Base-by-base conservation (phyloP, 176 grass and related monocot genomes). In the Ananas comosus region DNA sequence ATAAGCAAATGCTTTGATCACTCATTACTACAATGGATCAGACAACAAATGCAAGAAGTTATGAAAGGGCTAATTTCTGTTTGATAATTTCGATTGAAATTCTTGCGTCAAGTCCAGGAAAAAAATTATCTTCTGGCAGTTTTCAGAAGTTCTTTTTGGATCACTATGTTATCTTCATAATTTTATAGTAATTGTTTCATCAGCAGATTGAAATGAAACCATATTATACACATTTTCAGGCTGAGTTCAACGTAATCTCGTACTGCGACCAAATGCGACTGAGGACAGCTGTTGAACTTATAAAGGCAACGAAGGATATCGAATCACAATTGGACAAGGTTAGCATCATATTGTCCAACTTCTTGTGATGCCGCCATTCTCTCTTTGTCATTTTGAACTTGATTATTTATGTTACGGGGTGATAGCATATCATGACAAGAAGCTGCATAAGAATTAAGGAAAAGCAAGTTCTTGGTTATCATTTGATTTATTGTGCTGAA, bases 241-340 rank as follows among this genome's bases (percentile, higher is more conserved):
- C 86, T 57, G 89, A 97, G 56, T 97, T 85, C 84, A 92, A 97
- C 48, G 84, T 76, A 12, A 97, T 92, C 53, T 92, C 94, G 50
- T 97, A 97, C 70, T 68, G 72, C 13, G 84, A 92, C 11, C 89
- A 92, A 83, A 97, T 92, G 86, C 88, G 94, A 75, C 64, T 92
- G 29, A 85, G 89, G 72, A 97, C 94, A 80, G 94, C 94, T 59
- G 82, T 97, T 65, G 86, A 92, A 78, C 86, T 97, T 70, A 74
- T 90, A 82, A 90, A 90, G 84, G 84, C 89, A 52, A 90, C 94
- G 12, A 79, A 83, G 49, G 94, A 97, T 64, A 85, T 97, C 69
- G 94, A 97, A 78, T 90, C 86, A 63, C 89, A 92, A 52, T 80
- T 92, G 75, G 86, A 88, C 11, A 83, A 90, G 50, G 89, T 91